Evolutionary conservation across 2,329 filamentous ascomycete species (phyloP), one percentile per base, ranked within the genome.

Genomic region (Aspergillus tanneri): DNA sequence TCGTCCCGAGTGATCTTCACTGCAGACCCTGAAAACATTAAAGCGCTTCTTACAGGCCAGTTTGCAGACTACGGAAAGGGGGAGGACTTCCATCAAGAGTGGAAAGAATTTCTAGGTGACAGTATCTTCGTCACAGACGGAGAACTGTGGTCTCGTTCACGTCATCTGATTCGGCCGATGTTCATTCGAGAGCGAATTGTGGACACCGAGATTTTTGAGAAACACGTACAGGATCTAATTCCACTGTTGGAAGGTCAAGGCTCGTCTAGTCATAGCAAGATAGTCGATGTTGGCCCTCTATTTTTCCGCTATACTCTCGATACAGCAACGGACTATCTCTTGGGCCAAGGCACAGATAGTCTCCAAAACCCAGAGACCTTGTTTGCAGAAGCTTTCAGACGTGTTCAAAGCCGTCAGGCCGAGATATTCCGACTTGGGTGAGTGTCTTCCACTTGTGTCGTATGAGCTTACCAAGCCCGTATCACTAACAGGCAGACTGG

Each of bases 21-120:
- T 0, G 81, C 81, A 4, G 90, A 96, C 57, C 87, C 87, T 0
- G 89, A 95, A 62, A 96, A 96, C 64, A 87, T 95, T 73, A 95
- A 96, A 68, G 88, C 91, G 5, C 79, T 96, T 18, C 76, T 96
- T n/a, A 88, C 90, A 0, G 87, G 86, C 1, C 89, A 96, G 63
- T 96, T 96, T 63, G 72, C 72, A 32, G 88, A 95, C 63, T 96
- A 85, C 64, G 91, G 90, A 54, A 96, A 96, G 71, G 90, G 90
- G 7, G 59, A 69, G 43, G 25, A 60, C 18, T 95, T 95, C 71
- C 85, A 91, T 59, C 58, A 69, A 7, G 85, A 90, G 43, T 95
- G 87, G 86, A 77, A 81, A 48, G 81, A 84, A 11, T 95, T 95
- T 57, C 73, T 96, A 16, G 90, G 90, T n/a, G 84, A 95, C 64